Conservation (phyloP, 768 basidiomycete species). For the Leccinum obscurum region DNA sequence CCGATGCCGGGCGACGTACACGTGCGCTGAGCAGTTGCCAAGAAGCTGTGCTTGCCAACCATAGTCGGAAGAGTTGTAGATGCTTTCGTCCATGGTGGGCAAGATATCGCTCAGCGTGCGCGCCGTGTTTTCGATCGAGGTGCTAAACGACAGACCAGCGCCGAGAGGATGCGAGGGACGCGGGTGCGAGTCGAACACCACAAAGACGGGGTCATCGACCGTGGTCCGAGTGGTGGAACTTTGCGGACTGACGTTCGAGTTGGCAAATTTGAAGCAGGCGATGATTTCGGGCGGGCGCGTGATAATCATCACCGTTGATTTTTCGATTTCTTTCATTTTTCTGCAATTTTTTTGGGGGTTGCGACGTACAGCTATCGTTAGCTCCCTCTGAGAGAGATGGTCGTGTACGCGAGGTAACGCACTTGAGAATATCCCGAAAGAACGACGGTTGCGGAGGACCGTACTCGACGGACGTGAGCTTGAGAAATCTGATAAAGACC, state of each 20-base stretch:
- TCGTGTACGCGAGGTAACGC: conserved; percentile 4
- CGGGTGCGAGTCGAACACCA: conserved; percentile 69
- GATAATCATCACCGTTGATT: conserved; percentile 46
- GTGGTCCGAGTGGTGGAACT: neutral
- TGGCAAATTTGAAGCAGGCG: conserved; percentile 44
- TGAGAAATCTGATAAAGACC: conserved; percentile 45
- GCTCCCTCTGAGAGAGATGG: neutral
- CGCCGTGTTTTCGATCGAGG: conserved; percentile 45
- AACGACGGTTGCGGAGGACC: conserved; percentile 37
- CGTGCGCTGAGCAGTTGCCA: conserved; percentile 57
- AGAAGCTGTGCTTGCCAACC: conserved; percentile 71
- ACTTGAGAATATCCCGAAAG: conserved; percentile 36
- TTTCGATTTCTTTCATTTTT: conserved; percentile 20
- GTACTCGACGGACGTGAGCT: conserved; percentile 36
- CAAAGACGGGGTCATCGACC: conserved; percentile 40
- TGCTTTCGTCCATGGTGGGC: conserved; percentile 42
- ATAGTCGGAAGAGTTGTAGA: conserved; percentile 43
- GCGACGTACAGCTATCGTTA: neutral
- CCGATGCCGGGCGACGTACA: conserved; percentile 42
- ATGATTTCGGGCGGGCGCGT: conserved; percentile 75
- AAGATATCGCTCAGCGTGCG: conserved; percentile 47
- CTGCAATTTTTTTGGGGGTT: conserved; percentile 12
- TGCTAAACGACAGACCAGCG: conserved; percentile 56
- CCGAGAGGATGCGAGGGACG: conserved; percentile 59
- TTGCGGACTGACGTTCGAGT: neutral